These are phyloP conservation scores for Fusarium fujikuroi DNA, from an alignment of 2,329 filamentous ascomycete genomes.

Conservation along the genomic window DNA sequence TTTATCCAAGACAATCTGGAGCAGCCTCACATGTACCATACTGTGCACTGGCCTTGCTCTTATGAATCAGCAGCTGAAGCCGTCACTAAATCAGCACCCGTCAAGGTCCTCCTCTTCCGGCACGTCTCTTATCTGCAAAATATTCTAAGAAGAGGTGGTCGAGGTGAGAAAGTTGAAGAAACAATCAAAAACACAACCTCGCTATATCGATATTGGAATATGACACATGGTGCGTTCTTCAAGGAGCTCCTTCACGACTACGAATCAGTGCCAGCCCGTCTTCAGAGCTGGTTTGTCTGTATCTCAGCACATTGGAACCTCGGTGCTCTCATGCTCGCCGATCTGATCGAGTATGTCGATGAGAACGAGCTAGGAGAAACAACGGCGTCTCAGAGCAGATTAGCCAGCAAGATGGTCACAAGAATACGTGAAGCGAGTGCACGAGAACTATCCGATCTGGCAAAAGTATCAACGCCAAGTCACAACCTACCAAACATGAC, in stretches of 20 bases:
- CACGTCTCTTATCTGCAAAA: constrained; percentile 63
- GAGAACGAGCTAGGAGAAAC: constrained; percentile 44
- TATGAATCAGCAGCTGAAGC: constrained; percentile 60
- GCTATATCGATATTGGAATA: constrained; percentile 65
- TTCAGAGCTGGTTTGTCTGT: constrained; percentile 69
- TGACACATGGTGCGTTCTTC: constrained; percentile 62
- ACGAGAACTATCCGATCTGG: constrained; percentile 59
- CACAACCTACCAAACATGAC: constrained; percentile 14
- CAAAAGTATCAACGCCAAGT: constrained; percentile 54
- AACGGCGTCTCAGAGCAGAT: constrained; percentile 37
- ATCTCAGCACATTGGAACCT: constrained; percentile 68
- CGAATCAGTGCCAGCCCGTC: constrained; percentile 58
- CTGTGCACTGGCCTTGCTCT: constrained; percentile 62
- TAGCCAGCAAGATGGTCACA: constrained; percentile 47
- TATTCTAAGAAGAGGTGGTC: constrained; percentile 53
- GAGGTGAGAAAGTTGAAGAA: constrained; percentile 56
- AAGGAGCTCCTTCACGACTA: constrained; percentile 61
- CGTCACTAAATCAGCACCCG: constrained; percentile 63
- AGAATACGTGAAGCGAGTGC: constrained; percentile 57
- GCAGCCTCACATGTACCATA: constrained; percentile 24
- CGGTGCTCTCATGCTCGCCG: constrained; percentile 63
- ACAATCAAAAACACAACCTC: constrained; percentile 58
- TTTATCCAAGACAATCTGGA: constrained; percentile 44
- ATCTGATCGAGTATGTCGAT: constrained; percentile 63
- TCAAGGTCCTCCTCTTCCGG: constrained; percentile 68